Base-by-base conservation (phyloP, 2,329 filamentous ascomycete species). In the Chaetomiaceae sp. region DNA sequence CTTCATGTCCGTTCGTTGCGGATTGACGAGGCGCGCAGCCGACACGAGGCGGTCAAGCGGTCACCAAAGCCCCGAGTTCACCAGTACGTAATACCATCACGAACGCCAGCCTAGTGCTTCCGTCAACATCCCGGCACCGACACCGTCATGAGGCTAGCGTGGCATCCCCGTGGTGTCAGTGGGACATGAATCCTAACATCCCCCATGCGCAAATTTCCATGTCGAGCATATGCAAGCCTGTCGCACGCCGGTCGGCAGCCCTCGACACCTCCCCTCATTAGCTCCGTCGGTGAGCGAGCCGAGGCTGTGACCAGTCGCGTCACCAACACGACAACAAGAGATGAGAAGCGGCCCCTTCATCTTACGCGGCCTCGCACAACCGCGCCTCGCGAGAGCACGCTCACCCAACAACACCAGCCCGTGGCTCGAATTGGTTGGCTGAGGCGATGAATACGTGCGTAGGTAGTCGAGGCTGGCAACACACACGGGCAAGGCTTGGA, bases 321-420 rank as follows among this genome's bases (percentile, higher is more conserved):
- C 33, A 35, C 33, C 18, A 17, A 4, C 33, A 35, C 17, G 15
- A 3, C 18, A 18, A 17, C 7, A 12, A 35, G 22, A 19, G 15
- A n/a, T n/a, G n/a, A n/a, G n/a, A n/a, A 18, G 33, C 33, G 11
- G 15, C 22, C 27, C 18, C n/a, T 44, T 38, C 41, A 38, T 45
- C 42, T 45, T 38, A 45, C 42, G 35, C 42, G 35, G 35, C 42
- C 42, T 45, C 27, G 32, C 14, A 38, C 42, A 37, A 17, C 20
- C 32, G 14, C 10, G n/a, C 14, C 15, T 29, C 12, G 22, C 20
- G 15, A 11, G 19, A 30, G 42, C 33, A 42, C 32, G 12, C 32
- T 30, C 40, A 18, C 11, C 12, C 8, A n/a, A 8, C 12, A 6
- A 26, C 12, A 15, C 10, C 18, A 19, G 18, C 18, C 4, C 19